These are phyloP conservation scores for Cyclostephanos tholiformis DNA, from an alignment of 108 stramenopile species.

Conservation along the genomic window DNA sequence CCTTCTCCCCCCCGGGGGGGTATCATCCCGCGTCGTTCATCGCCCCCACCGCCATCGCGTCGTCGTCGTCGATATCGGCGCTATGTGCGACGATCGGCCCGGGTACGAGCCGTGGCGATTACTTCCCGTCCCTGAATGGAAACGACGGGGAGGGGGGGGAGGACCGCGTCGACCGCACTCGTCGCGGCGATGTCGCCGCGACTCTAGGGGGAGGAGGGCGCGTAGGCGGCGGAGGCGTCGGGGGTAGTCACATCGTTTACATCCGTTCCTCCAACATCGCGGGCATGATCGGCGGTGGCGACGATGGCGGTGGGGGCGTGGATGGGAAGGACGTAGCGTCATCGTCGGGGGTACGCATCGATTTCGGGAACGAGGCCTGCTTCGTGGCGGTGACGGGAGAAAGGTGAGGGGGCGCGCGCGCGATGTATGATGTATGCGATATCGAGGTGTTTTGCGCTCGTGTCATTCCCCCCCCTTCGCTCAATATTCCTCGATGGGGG, in stretches of 20 bases:
- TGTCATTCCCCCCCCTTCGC: too few species aligned
- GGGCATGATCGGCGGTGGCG: constrained; percentile 31
- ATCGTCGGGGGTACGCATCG: constrained; percentile 11
- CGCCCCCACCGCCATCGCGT: too few species aligned
- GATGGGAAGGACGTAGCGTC: too few species aligned
- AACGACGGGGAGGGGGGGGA: neutral
- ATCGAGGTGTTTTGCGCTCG: too few species aligned
- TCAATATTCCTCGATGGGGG: too few species aligned
- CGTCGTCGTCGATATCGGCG: too few species aligned
- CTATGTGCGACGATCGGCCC: too few species aligned
- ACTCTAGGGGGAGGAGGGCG: too few species aligned
- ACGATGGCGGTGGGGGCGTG: neutral
- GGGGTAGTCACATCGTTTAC: constrained; percentile 37
- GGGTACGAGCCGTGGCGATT: neutral
- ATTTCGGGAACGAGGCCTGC: constrained; percentile 25
- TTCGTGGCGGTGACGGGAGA: constrained; percentile 44
- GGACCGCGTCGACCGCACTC: neutral
- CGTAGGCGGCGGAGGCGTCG: too few species aligned
- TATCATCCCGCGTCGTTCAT: too few species aligned
- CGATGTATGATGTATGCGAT: too few species aligned
- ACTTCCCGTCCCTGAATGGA: neutral
- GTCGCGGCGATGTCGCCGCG: neutral
- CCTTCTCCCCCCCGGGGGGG: too few species aligned
- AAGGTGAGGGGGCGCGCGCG: constrained; percentile 1
- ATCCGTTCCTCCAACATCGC: constrained; percentile 42